Base-by-base conservation (phyloP, 1,284 basidiomycete genomes). In the Ceratobasidium sp. region DNA sequence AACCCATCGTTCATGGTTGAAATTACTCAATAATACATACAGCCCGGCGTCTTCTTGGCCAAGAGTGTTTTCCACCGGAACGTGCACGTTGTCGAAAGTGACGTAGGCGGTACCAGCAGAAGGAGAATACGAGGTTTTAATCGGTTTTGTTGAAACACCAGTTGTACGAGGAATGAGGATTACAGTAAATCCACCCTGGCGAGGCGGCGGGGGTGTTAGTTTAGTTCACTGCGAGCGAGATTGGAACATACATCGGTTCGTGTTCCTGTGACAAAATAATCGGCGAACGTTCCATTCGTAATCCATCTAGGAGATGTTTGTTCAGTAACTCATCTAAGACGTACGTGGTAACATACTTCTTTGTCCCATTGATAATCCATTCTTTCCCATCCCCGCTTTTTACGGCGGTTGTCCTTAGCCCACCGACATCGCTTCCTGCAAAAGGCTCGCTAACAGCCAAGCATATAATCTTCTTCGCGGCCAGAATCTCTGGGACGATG, bases 401-500 rank as follows among this genome's bases (percentile, higher is more conserved):
- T 66, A 88, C 90, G 10, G 97, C 97, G 3, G 91, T 94, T 10
- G 94, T 96, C 84, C 92, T 90, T 71, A 96, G 85, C 33, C 94
- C 93, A 83, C 92, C 90, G 33, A 98, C 95, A 83, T 97, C 96
- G 80, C 94, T 95, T 5, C 97, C 97, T 3, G 97, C 97, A 82
- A 95, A 95, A 0, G 97, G 96, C 85, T 95, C 94, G n/a, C 91
- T 90, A 80, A 98, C 94, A 44, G 97, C 97, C 72, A 99, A 88
- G 81, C 92, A 86, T 82, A 90, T 90, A 1, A 93, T 92, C 83
- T 96, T 97, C 84, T 93, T 93, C 26, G 93, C 96, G 12, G 89
- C 86, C 60, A 98, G 87, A 3, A 97, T 91, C 28, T 95, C 95
- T 53, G 94, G 92, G 28, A 97, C 88, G 79, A 98, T 87, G 82